A percentile compares a stretch with the other conserved stretches of the same genome.
Conservation (phyloP, 2,329 filamentous ascomycete genomes). For the Stenocarpella maydis region DNA sequence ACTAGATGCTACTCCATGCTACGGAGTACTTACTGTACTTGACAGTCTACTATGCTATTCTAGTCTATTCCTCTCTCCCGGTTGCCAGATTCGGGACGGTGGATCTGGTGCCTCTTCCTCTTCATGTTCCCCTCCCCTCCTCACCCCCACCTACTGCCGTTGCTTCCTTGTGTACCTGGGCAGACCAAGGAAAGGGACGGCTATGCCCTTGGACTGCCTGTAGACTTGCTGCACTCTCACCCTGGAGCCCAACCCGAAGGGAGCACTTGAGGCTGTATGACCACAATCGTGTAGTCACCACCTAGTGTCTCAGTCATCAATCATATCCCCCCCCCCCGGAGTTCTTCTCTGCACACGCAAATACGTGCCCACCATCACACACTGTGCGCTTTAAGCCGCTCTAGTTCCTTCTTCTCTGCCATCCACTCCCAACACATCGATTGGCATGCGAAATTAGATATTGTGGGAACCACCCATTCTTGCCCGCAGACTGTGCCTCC, state of each 20-base stretch:
- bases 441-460: slow-evolving; percentile 6
- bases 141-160: not conserved
- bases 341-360: too few species aligned
- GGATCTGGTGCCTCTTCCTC: not conserved
- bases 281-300: not conserved
- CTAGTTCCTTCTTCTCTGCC: not conserved
- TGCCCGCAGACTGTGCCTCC: slow-evolving; percentile 1
- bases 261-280: too few species aligned
- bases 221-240: not conserved
- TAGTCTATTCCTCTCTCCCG: not conserved
- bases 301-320: too few species aligned
- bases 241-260: not conserved
- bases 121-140: not conserved
- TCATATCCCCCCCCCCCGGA: too few species aligned
- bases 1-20: too few species aligned
- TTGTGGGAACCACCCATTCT: not conserved
- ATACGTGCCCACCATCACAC: not conserved
- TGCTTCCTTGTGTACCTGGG: not conserved
- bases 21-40: too few species aligned
- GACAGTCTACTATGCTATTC: too few species aligned
- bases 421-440: not conserved
- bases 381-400: not conserved
- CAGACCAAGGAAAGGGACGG: not conserved
- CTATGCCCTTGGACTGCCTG: not conserved
- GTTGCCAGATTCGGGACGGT: not conserved